These are phyloP conservation scores for Colletotrichum cuscutae DNA, from an alignment of 2,329 filamentous ascomycete species.

Conservation along the genomic window DNA sequence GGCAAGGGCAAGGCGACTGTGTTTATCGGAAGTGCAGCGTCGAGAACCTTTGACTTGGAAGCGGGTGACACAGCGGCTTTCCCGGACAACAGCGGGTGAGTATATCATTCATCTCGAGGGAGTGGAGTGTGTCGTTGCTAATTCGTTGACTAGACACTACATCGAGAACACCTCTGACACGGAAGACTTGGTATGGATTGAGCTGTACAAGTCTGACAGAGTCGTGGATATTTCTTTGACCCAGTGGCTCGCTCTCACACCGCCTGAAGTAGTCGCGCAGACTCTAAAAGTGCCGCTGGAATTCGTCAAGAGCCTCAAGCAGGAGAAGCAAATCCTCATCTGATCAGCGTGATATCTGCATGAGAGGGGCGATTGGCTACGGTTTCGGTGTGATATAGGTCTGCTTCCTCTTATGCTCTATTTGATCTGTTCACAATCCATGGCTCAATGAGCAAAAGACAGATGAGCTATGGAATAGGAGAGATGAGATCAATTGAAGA, in stretches of 20 bases:
- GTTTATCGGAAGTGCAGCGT: constrained; percentile 69
- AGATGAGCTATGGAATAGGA: background rate
- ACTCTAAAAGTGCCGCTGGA: constrained; percentile 67
- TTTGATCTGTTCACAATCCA: background rate
- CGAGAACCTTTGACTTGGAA: constrained; percentile 74
- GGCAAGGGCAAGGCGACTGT: constrained; percentile 71
- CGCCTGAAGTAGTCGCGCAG: constrained; percentile 69
- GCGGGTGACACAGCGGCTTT: constrained; percentile 76
- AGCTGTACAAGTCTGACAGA: constrained; percentile 75
- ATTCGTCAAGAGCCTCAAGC: constrained; percentile 68
- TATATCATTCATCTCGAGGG: background rate
- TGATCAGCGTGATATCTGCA: background rate
- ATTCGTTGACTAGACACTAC: constrained; percentile 61
- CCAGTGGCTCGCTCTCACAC: constrained; percentile 77
- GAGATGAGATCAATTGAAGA: background rate
- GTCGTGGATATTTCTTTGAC: constrained; percentile 74
- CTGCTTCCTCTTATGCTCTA: background rate
- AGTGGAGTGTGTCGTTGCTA: background rate
- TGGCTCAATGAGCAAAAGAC: background rate
- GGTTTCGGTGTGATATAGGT: background rate
- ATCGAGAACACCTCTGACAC: constrained; percentile 74
- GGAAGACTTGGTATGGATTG: constrained; percentile 74
- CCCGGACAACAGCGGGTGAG: constrained; percentile 69
- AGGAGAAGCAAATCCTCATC: constrained; percentile 70
- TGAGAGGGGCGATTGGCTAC: background rate